phyloP scores from a whole-genome alignment of 768 basidiomycete species.

The Trichaptum fuscoviolaceum region DNA sequence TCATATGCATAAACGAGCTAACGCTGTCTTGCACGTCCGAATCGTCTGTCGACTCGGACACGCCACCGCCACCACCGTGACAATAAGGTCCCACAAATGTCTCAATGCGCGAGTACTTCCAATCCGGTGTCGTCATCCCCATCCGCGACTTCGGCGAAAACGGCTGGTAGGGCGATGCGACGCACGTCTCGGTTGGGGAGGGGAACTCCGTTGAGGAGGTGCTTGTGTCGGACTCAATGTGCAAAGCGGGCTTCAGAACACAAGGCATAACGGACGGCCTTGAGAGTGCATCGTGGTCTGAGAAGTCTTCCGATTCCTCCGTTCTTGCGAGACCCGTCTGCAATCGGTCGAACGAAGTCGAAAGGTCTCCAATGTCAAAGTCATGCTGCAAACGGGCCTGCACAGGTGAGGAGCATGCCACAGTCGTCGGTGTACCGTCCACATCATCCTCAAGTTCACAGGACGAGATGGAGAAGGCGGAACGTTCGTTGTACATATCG shows the following conservation, averaged over 20 bases:
- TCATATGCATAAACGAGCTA: not conserved
- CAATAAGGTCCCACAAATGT: not conserved
- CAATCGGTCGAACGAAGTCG: not conserved
- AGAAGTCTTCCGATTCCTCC: not conserved
- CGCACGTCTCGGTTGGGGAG: not conserved
- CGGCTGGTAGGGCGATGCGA: not conserved
- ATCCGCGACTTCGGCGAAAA: not conserved
- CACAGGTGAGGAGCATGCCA: not conserved
- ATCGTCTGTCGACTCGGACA: not conserved
- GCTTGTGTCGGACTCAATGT: not conserved
- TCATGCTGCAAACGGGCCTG: not conserved
- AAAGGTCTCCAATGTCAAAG: not conserved
- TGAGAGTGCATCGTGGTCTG: not conserved
- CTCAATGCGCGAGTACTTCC: not conserved
- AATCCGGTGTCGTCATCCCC: not conserved
- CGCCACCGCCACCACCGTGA: not conserved
- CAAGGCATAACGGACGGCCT: not conserved
- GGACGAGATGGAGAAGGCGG: not conserved
- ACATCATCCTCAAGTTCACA: not conserved
- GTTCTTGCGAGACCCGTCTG: not conserved
- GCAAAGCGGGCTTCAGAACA: not conserved
- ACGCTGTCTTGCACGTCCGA: not conserved
- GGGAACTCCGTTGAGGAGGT: not conserved
- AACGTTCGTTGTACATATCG: not conserved
- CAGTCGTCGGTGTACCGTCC: not conserved